Evolutionary conservation across 192 early-diverging fungal species (phyloP), one percentile per base, ranked within the genome.

Genomic region (Chytriomyces sp.): DNA sequence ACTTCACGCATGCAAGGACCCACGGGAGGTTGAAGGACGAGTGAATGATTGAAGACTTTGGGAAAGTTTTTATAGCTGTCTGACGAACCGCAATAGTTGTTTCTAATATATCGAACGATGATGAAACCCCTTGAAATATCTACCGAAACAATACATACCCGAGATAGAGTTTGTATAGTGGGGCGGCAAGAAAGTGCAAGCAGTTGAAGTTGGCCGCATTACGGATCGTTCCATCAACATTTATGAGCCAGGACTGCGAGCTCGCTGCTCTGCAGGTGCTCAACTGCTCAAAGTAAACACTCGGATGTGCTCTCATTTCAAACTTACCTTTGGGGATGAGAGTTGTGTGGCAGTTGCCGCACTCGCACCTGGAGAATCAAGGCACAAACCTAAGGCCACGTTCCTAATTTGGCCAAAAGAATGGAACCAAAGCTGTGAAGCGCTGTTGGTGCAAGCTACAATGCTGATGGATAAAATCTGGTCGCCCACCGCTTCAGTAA

Each of bases 371-470:
- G 41, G n/a, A 30, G 44, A 22, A 34, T 73, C 52, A 10, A 73
- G 36, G 59, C 72, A 73, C n/a, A 73, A 52, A 2, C 72, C 72
- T 3, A 39, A 64, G 25, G 36, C 49, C 22, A 73, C 61, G 31
- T 73, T 64, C 19, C 52, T 33, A 32, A 73, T 64, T 38, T 64
- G 59, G 40, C 72, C 72, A 25, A 41, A 73, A 22, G n/a, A 34
- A n/a, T 28, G 28, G 25, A 64, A 64, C 72, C 72, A 73, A 19
- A 54, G n/a, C 52, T 73, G 72, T 1, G 28, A 8, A 31, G 68
- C 17, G 34, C n/a, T 31, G 22, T 49, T 49, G 44, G 44, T 12
- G 68, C 68, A 70, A 0, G 31, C 31, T 12, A 39, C 22, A 33
- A 14, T 39, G 19, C 17, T 28, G n/a, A n/a, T n/a, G n/a, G n/a